Percentiles rank a stretch among this genome's conserved stretches.
phyloP scores from a whole-genome alignment of 345 rosid species.

The Conringia planisiliqua region DNA sequence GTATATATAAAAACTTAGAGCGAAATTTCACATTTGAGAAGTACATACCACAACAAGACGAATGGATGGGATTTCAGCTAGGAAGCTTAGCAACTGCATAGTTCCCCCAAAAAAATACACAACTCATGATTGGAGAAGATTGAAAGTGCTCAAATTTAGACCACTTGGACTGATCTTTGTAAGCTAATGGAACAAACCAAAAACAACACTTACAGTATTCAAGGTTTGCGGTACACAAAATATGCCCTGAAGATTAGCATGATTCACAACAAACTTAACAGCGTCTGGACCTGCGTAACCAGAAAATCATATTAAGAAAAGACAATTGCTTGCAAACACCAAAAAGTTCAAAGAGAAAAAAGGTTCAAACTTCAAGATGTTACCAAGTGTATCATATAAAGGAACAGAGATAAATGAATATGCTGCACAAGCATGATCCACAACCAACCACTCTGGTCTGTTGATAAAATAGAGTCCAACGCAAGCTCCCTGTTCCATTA shows the following conservation, averaged over 20 bases:
- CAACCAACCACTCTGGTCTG: constrained; percentile 89
- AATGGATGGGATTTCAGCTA: constrained; percentile 70
- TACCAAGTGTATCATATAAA: constrained; percentile 92
- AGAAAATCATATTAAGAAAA: constrained; percentile 16
- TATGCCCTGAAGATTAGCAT: constrained; percentile 71
- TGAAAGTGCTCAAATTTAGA: not conserved
- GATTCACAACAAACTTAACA: constrained; percentile 69
- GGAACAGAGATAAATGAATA: constrained; percentile 90
- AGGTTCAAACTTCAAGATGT: constrained; percentile 6
- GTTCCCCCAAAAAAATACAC: not conserved
- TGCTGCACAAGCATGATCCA: constrained; percentile 94
- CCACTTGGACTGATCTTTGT: not conserved
- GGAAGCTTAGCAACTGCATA: constrained; percentile 71
- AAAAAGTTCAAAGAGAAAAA: not conserved
- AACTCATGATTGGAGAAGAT: not conserved
- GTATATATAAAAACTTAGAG: not conserved
- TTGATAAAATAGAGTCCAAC: constrained; percentile 74
- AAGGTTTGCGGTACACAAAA: constrained; percentile 81
- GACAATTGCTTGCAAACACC: not conserved
- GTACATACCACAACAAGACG: constrained; percentile 69
- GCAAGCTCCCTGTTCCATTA: constrained; percentile 60
- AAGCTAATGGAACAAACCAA: not conserved
- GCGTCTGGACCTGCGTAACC: constrained; percentile 75
- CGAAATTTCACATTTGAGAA: constrained; percentile 7
- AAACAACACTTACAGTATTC: constrained; percentile 55